A percentile compares a stretch with the other conserved stretches of the same genome.
Evolutionary conservation across 164 flowering plant species (phyloP).

Genomic region (Berberis thunbergii): DNA sequence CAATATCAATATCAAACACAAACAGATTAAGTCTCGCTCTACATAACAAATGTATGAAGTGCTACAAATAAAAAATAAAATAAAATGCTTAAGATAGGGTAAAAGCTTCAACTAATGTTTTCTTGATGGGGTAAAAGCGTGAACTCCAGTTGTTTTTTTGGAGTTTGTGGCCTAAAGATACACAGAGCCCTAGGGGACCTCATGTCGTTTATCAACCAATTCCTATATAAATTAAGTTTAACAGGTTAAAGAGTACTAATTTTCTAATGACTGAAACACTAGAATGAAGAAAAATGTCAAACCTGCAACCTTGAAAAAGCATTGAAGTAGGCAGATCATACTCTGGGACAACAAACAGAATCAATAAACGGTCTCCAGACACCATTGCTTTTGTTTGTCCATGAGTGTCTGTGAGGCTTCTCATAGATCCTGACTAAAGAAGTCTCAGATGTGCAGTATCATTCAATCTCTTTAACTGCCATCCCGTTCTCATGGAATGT

Average conservation of each 20-base stretch:
- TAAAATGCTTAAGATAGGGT: background rate
- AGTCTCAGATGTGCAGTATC: conserved; percentile 91
- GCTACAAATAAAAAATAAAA: background rate
- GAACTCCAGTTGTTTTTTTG: no score
- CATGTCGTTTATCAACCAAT: background rate
- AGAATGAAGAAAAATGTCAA: no score
- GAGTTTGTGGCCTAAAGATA: no score
- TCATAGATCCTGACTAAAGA: conserved; percentile 28
- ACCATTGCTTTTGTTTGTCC: no score
- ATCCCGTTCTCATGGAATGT: conserved; percentile 79
- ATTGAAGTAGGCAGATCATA: background rate
- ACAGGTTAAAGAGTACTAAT: background rate
- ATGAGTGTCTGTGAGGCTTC: background rate
- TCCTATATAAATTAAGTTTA: background rate
- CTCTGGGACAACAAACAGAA: no score
- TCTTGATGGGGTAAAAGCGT: no score
- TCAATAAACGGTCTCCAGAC: no score
- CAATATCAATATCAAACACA: no score
- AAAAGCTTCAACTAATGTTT: background rate
- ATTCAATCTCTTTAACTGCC: conserved; percentile 85
- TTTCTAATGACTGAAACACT: background rate
- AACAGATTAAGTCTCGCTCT: no score
- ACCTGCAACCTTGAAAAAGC: background rate
- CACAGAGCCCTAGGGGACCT: background rate
- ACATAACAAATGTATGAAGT: background rate